Evolutionary conservation across 257 asterid genomes (phyloP).

Genomic region (Cynanchum wilfordii): DNA sequence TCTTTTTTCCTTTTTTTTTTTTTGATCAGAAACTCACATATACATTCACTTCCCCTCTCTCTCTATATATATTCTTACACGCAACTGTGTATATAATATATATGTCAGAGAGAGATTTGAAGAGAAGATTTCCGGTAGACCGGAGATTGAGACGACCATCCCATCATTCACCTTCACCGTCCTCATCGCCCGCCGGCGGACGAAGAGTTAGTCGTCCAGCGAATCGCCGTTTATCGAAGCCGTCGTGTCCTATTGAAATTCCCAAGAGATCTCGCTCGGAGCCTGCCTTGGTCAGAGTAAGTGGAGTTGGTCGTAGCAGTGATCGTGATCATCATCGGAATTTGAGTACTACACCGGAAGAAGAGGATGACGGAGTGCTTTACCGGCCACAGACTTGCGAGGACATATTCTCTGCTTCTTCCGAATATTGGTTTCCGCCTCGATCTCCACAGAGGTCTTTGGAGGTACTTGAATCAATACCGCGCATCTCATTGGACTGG

Average conservation of each 20-base stretch:
- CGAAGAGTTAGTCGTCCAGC: slow-evolving; percentile 18
- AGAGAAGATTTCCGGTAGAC: slow-evolving; percentile 34
- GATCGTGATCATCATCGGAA: slow-evolving; percentile 9
- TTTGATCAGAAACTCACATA: no score
- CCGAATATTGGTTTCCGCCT: slow-evolving; percentile 24
- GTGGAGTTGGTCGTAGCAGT: background rate
- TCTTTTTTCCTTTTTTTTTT: no score
- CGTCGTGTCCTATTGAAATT: slow-evolving; percentile 14
- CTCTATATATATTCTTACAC: background rate
- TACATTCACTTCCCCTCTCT: background rate
- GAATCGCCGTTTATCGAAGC: slow-evolving; percentile 14
- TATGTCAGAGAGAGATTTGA: slow-evolving; percentile 38
- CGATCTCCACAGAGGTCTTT: slow-evolving; percentile 27
- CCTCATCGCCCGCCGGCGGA: slow-evolving; percentile 14
- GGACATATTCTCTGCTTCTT: slow-evolving; percentile 30
- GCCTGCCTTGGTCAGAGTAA: slow-evolving; percentile 28
- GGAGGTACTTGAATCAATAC: slow-evolving; percentile 24
- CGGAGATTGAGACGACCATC: slow-evolving; percentile 33
- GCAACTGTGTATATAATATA: background rate
- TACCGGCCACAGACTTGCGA: slow-evolving; percentile 44
- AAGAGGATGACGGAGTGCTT: slow-evolving; percentile 31
- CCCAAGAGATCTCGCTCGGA: slow-evolving; percentile 45
- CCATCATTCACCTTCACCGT: slow-evolving; percentile 20
- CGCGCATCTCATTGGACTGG: background rate
- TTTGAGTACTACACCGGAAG: slow-evolving; percentile 12